Evolutionary conservation across 129 eudicot genomes (phyloP), one percentile per base, ranked within the genome.

Genomic region (Arctium minus): DNA sequence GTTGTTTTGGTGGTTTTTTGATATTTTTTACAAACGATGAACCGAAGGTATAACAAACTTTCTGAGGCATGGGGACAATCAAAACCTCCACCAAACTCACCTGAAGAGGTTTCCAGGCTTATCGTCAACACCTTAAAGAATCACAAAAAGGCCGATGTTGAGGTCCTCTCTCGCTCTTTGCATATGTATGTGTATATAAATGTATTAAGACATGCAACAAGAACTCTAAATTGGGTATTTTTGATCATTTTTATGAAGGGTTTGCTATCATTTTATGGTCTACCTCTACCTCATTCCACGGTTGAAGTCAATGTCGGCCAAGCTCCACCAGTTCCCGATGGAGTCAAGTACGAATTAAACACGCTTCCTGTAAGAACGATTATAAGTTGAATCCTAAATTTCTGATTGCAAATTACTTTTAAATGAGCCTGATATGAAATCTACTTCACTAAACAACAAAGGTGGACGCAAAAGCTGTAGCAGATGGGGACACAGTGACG

Each of bases 401-500:
- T 67, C 17, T 50, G 29, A 2, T 48, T 35, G 13, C 76, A 50
- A 3, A 9, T 27, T 17, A 8, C 8, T 11, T 48, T 4, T 31
- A 56, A 1, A n/a, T 3, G 42, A 75, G 31, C 31, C 38, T 76
- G 77, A 72, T 65, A 10, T 5, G 27, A 68, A 64, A 70, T 72
- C 67, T 79, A 68, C 6, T 64, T 37, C 72, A 32, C 33, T 53
- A 50, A 79, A 84, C 46, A 79, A 84, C 72, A 73, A 6, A 95
- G 99, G 97, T 96, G 81, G 97, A 96, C 81, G 87, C 72, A 64
- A 96, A 91, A 79, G 93, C 98, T 44, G 98, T 91, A 40, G 97
- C 98, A 12, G 99, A 96, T 76, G 99, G 99, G 17, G 99, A 96
- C 87, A 93, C 98, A 6, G 88, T 96, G 39, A 93, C 97, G 6